A percentile compares a stretch with the other conserved stretches of the same genome.
Evolutionary conservation across 2,329 filamentous ascomycete species (phyloP).

Genomic region (Arachnopeziza araneosa): DNA sequence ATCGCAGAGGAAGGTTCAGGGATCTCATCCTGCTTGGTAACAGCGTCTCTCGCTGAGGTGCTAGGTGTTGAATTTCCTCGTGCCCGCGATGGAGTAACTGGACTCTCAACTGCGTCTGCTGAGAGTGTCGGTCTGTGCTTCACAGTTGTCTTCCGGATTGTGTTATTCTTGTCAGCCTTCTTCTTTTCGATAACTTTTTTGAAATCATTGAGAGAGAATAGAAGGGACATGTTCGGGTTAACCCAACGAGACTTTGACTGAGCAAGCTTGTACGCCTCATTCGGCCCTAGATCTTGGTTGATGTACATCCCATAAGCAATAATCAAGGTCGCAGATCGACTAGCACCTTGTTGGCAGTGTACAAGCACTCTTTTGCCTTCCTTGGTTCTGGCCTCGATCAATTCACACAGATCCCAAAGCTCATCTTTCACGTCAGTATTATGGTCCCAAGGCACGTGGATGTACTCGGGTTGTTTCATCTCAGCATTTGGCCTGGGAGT

Average conservation of each 20-base stretch:
- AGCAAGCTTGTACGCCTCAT: conserved; percentile 76
- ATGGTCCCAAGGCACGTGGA: conserved; percentile 84
- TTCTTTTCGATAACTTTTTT: conserved; percentile 56
- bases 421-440: conserved; percentile 81
- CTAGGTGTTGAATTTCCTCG: conserved; percentile 50
- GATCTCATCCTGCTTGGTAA: conserved; percentile 2
- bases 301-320: conserved; percentile 81
- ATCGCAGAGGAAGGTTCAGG: conserved; percentile 8
- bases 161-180: conserved; percentile 33
- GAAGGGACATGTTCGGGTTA: conserved; percentile 85
- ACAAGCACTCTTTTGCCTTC: conserved; percentile 74
- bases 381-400: conserved; percentile 66
- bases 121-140: conserved; percentile 58
- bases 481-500: conserved; percentile 48
- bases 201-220: conserved; percentile 85
- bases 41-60: conserved; percentile 17
- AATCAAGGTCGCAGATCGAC: conserved; percentile 77
- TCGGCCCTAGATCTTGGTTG: conserved; percentile 69
- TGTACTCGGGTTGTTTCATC: conserved; percentile 65
- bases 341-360: conserved; percentile 83
- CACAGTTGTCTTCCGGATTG: conserved; percentile 47
- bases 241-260: conserved; percentile 83
- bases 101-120: conserved; percentile 44
- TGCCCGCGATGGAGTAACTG: conserved; percentile 41
- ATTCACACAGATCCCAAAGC: conserved; percentile 67